These are phyloP conservation scores for Hypoxylon sp. DNA, from an alignment of 2,329 filamentous ascomycete genomes.

Conservation along the genomic window DNA sequence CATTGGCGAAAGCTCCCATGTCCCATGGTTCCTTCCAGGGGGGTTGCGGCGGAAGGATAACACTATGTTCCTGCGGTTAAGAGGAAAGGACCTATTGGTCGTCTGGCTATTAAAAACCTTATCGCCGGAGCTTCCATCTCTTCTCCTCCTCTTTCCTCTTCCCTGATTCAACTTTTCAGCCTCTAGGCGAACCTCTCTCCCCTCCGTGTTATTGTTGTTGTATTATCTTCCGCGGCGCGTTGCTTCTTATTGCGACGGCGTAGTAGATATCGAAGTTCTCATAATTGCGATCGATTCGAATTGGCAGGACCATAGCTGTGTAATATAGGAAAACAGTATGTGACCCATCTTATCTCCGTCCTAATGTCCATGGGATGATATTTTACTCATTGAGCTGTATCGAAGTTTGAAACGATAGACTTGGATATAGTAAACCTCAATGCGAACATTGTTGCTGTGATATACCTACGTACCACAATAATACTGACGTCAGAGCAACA, in stretches of 20 bases:
- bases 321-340: constrained; percentile 16
- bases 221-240: constrained; percentile 2
- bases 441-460: too few relatives aligned
- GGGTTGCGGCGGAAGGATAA: too few relatives aligned
- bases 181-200: constrained; percentile 10
- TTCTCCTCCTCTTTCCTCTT: constrained; percentile 14
- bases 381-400: constrained; percentile 4
- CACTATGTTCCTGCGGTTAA: too few relatives aligned
- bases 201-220: not conserved
- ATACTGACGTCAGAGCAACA: constrained; percentile 11
- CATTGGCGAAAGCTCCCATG: too few relatives aligned
- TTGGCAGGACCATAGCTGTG: constrained; percentile 6
- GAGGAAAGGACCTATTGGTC: constrained; percentile 8
- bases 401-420: not conserved
- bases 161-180: constrained; percentile 20
- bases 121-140: constrained; percentile 30
- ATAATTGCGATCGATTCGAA: constrained; percentile 14
- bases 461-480: too few relatives aligned
- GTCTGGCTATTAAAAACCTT: constrained; percentile 21
- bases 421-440: too few relatives aligned
- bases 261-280: constrained; percentile 8
- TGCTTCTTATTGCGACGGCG: not conserved
- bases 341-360: not conserved
- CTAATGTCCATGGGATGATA: not conserved
- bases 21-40: too few relatives aligned